Percentiles rank a stretch among this genome's conserved stretches.
Conservation (phyloP, 345 rosid genomes). For the Euphorbia lathyris region DNA sequence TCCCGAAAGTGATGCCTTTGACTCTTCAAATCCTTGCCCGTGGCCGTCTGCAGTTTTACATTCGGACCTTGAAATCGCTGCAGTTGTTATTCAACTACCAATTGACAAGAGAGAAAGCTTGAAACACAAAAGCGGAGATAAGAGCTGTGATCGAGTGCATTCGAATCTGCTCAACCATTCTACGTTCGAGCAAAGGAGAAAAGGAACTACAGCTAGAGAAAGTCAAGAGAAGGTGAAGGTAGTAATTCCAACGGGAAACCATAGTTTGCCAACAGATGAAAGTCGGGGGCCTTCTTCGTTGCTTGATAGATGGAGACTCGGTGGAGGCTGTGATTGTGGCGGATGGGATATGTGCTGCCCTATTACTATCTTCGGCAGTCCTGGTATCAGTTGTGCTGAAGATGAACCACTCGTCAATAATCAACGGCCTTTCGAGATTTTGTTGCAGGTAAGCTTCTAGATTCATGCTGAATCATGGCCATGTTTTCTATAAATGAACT, state of each 20-base stretch:
- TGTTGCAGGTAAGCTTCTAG: conserved; percentile 51
- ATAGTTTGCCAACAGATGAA: conserved; percentile 60
- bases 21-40: conserved; percentile 39
- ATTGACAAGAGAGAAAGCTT: conserved; percentile 68
- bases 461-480: not conserved
- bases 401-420: conserved; percentile 45
- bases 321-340: conserved; percentile 97
- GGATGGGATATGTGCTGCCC: conserved; percentile 99
- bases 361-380: conserved; percentile 61
- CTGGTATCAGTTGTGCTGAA: conserved; percentile 41
- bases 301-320: conserved; percentile 81
- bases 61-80: conserved; percentile 74
- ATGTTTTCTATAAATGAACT: not conserved
- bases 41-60: conserved; percentile 39
- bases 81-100: conserved; percentile 63
- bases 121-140: conserved; percentile 46
- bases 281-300: conserved; percentile 65
- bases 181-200: conserved; percentile 36
- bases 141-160: conserved; percentile 23
- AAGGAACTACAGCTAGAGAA: conserved; percentile 18
- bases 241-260: conserved; percentile 76
- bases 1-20: conserved; percentile 28
- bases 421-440: conserved; percentile 57
- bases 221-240: conserved; percentile 47
- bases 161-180: conserved; percentile 41